Evolutionary conservation across 495 filamentous ascomycete genomes (phyloP), one percentile per base, ranked within the genome.

Genomic region (Echria macrotheca): DNA sequence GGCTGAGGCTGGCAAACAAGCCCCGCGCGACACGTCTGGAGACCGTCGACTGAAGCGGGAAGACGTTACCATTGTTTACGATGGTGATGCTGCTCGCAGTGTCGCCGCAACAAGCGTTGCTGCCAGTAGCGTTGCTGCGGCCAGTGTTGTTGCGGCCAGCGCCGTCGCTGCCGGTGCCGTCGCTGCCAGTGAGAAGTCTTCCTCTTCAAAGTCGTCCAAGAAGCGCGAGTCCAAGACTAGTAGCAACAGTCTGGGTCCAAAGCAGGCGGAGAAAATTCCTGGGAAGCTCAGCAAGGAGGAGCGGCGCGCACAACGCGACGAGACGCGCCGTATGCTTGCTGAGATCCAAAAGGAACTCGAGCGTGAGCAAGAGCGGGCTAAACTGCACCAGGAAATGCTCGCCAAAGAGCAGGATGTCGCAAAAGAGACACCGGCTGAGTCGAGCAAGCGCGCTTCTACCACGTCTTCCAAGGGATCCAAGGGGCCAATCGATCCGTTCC

Each of bases 401-500:
- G 9, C n/a, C 17, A 23, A 11, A 4, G 31, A 28, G 3, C 14
- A 18, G 11, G 19, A 14, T 4, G 44, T 19, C 5, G 18, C 14
- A 7, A 25, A 15, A 14, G 40, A n/a, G 23, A 14, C 40, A 8
- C 21, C 40, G 1, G 41, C 25, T 19, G 42, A 36, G 41, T 28
- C 43, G 41, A 51, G 44, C 44, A 47, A 61, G 44, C 56, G 47
- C 32, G 44, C 44, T 7, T 25, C 39, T 5, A 23, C 40, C 31
- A 32, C 44, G 35, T 47, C 55, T 22, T 47, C 46, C 8, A 24
- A 24, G 21, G 23, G 19, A 2, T 49, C 52, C 22, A 49, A 61
- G 37, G 55, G 49, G 5, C 41, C 60, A 10, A 49, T 76, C 47
- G 72, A 79, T 53, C 71, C 74, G 12, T 78, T 78, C 57, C 66